Conservation (phyloP, 2,329 filamentous ascomycete genomes). For the Knoxdaviesia proteae region DNA sequence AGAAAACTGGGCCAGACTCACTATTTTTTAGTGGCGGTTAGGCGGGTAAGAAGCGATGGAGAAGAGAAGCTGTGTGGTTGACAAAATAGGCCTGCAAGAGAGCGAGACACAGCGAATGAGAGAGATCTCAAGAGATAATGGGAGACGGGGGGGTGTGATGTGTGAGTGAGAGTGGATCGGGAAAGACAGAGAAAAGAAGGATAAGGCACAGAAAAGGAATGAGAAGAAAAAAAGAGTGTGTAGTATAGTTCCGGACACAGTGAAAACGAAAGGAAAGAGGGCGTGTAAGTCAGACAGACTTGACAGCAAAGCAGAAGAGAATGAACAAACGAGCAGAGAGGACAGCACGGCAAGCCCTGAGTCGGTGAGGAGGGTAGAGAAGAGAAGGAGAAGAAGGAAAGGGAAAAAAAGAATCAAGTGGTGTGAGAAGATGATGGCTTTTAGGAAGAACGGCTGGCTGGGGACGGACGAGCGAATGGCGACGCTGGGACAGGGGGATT, state of each 20-base stretch:
- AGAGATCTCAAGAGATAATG: too few species aligned
- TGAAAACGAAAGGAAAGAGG: neutral
- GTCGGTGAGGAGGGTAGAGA: neutral
- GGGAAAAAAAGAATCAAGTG: neutral
- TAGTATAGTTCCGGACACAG: neutral
- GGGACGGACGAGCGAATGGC: neutral
- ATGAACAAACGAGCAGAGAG: neutral
- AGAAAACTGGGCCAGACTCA: too few species aligned
- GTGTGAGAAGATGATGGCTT: too few species aligned
- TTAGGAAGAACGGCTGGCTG: neutral
- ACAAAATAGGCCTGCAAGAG: too few species aligned
- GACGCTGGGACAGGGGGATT: neutral
- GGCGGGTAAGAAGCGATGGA: too few species aligned
- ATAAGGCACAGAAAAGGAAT: neutral
- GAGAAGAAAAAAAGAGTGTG: neutral
- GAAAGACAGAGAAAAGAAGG: neutral
- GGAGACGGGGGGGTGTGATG: too few species aligned
- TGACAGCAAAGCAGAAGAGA: neutral
- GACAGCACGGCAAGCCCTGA: constrained; percentile 3
- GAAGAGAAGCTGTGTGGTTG: too few species aligned
- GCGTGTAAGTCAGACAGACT: neutral
- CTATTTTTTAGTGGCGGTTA: too few species aligned
- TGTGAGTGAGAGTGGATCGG: too few species aligned
- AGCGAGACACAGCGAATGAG: too few species aligned
- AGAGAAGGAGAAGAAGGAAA: neutral